Conservation (phyloP, 352 stramenopile species). For the Pythium folliculosum region DNA sequence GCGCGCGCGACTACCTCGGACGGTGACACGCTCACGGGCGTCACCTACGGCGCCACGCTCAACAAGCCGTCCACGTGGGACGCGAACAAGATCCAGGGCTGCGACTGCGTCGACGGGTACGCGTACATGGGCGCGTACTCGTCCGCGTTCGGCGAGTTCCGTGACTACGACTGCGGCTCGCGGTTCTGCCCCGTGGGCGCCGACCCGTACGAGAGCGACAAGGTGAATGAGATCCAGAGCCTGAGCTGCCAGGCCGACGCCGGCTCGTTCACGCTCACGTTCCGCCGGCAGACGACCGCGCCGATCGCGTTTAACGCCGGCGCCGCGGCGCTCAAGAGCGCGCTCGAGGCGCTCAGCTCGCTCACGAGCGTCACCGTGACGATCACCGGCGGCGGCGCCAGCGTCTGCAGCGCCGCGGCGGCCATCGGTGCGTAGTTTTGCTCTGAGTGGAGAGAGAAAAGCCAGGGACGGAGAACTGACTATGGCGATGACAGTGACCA, state of each 20-base stretch:
- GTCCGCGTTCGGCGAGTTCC: constrained; percentile 52
- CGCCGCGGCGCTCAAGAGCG: constrained; percentile 39
- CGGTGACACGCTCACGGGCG: constrained; percentile 41
- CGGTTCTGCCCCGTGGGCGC: constrained; percentile 89
- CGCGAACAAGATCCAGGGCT: constrained; percentile 82
- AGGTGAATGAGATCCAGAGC: constrained; percentile 73
- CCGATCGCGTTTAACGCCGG: constrained; percentile 54
- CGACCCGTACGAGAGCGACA: constrained; percentile 71
- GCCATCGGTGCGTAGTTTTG: constrained; percentile 41
- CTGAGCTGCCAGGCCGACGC: constrained; percentile 54
- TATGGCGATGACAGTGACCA: constrained; percentile 37
- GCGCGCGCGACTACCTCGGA: constrained; percentile 30
- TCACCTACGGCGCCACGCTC: constrained; percentile 67
- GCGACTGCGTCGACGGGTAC: constrained; percentile 57
- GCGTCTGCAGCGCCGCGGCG: constrained; percentile 39
- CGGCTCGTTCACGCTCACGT: constrained; percentile 69
- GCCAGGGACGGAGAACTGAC: not conserved
- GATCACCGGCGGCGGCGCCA: constrained; percentile 36
- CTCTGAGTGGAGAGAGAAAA: too few species aligned
- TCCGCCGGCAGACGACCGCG: constrained; percentile 59
- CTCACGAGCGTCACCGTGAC: constrained; percentile 57
- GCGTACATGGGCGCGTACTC: constrained; percentile 69
- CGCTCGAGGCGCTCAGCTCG: constrained; percentile 56
- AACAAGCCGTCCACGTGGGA: constrained; percentile 80
- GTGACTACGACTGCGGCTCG: constrained; percentile 69